These are phyloP conservation scores for Lactuca sativa DNA, from an alignment of 129 eudicot species.

Conservation along the genomic window DNA sequence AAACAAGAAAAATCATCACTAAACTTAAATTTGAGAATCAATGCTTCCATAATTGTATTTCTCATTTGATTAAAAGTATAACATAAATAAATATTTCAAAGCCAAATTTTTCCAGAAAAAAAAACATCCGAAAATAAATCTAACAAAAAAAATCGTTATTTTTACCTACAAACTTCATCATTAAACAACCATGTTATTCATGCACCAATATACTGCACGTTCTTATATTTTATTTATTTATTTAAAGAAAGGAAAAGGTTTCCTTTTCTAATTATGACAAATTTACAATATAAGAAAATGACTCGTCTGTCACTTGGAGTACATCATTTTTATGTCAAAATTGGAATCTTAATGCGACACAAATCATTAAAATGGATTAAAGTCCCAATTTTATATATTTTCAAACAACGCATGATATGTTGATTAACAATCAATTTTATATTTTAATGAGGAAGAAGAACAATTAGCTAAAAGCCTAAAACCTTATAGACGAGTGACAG, in stretches of 20 bases:
- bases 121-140: no score
- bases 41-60: not conserved
- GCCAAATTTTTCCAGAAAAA: no score
- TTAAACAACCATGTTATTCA: not conserved
- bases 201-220: not conserved
- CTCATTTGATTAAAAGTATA: no score
- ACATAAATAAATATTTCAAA: no score
- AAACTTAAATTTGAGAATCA: not conserved
- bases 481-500: no score
- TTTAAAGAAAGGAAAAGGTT: not conserved
- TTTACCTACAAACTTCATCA: not conserved
- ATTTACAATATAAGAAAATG: not conserved
- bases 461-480: no score
- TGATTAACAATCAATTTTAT: not conserved
- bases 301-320: slow-evolving; percentile 1
- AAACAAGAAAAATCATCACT: no score
- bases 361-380: not conserved
- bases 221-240: not conserved
- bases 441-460: no score
- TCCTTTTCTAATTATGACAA: not conserved
- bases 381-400: not conserved
- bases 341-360: not conserved
- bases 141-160: not conserved
- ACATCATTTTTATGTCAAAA: not conserved
- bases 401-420: not conserved